Evolutionary conservation across 1,284 basidiomycete species (phyloP), one percentile per base, ranked within the genome.

Genomic region (Vanrija pseudolonga): DNA sequence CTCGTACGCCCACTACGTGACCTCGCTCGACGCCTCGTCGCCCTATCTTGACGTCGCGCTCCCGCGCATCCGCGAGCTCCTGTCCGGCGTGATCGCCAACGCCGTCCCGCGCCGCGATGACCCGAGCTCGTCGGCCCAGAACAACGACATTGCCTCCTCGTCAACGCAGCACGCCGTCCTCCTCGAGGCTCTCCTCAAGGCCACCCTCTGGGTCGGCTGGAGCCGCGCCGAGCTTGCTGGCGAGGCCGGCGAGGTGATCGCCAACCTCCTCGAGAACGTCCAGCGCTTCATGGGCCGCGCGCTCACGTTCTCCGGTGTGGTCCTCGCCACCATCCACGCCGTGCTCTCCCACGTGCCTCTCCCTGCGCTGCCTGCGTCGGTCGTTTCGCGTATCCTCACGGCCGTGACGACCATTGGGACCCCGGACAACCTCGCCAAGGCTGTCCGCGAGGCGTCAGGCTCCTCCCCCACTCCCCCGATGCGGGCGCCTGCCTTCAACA

Each of bases 1-100:
- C 60, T 73, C 73, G 6, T 76, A 68, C 45, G 67, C 72, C 11
- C 69, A 69, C 56, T 76, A 76, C 48, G 68, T 73, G 20, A 60
- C 67, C 11, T 70, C 68, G 9, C 63, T 73, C 4, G 61, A 67
- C 4, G 24, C 56, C 12, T 44, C 50, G 6, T 66, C 69, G 17
- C 32, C 55, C 6, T 56, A 62, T 20, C 39, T 40, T 6, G 32
- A 32, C 32, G 26, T 8, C 53, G 57, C 9, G 41, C 39, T 44
- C 50, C 60, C 59, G 1, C 59, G 56, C 3, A 53, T 74, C n/a
- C 60, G 63, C 19, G 19, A 32, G 4, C 62, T 76, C 6, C 47
- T 76, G 4, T 39, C 45, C 3, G 67, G 65, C 2, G 48, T 74
- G 12, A 39, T 42, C 24, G 53, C 22, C 22, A 48, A 51, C 39